These are phyloP conservation scores for Phytopythium montanum DNA, from an alignment of 352 stramenopile genomes.

Conservation along the genomic window DNA sequence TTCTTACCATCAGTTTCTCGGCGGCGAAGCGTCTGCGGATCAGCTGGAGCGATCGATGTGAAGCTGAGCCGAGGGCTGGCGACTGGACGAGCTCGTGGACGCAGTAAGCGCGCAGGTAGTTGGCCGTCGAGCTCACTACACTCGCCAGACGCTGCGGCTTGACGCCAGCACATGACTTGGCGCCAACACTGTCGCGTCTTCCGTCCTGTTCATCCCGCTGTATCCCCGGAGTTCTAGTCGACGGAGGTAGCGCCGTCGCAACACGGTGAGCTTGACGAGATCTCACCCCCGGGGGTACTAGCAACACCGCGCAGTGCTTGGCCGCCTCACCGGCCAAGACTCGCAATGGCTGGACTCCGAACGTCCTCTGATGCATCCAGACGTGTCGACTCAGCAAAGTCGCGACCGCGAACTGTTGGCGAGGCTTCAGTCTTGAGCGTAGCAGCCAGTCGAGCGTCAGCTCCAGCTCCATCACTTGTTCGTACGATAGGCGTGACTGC, in stretches of 20 bases:
- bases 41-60: conserved; percentile 9
- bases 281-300: background rate
- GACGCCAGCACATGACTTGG: background rate
- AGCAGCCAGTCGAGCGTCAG: conserved; percentile 28
- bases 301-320: background rate
- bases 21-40: conserved; percentile 37
- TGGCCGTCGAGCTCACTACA: background rate
- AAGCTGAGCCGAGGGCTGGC: background rate
- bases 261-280: background rate
- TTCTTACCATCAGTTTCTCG: conserved; percentile 33
- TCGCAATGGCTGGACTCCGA: conserved; percentile 1
- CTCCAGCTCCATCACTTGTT: conserved; percentile 60
- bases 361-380: conserved; percentile 16
- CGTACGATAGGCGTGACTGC: conserved; percentile 22
- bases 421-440: background rate
- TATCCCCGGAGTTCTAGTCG: background rate
- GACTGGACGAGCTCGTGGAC: conserved; percentile 29
- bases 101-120: too few relatives aligned
- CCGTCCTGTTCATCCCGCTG: background rate
- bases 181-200: background rate
- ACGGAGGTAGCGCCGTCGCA: background rate
- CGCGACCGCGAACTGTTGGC: background rate
- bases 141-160: background rate
- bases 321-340: background rate
- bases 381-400: conserved; percentile 14